Conservation (phyloP, 192 early-diverging fungal genomes). For the Gigaspora rosea region DNA sequence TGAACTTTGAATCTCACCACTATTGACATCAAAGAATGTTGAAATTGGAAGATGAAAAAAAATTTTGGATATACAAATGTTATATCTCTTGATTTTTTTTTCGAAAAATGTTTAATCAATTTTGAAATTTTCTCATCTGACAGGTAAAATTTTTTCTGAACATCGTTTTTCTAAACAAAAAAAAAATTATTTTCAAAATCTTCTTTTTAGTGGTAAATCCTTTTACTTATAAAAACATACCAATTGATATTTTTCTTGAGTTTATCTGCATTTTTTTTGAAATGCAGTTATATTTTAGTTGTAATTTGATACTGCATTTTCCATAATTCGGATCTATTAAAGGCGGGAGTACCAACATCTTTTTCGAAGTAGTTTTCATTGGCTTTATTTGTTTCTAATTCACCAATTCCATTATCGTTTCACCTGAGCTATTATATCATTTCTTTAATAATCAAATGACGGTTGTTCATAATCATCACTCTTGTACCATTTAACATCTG, state of each 20-base stretch:
- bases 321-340: not conserved
- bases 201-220: not conserved
- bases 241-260: constrained; percentile 47
- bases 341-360: not conserved
- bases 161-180: constrained; percentile 53
- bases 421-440: not conserved
- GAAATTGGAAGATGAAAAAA: not conserved
- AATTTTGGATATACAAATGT: not conserved
- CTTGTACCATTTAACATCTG: not conserved
- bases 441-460: not conserved
- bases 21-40: constrained; percentile 68
- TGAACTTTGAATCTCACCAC: constrained; percentile 48
- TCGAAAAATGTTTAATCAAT: constrained; percentile 44
- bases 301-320: not conserved
- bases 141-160: constrained; percentile 57
- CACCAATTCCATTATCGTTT: not conserved
- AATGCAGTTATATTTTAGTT: not conserved
- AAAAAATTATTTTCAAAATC: not conserved
- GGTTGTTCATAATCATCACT: constrained; percentile 9
- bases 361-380: not conserved
- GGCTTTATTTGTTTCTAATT: not conserved
- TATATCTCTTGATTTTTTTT: constrained; percentile 12
- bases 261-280: constrained; percentile 16
- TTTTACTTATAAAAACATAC: constrained; percentile 29
- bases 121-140: constrained; percentile 52